These are phyloP conservation scores for Speleostelium caveatum DNA, from an alignment of 78 protist genomes.

Conservation along the genomic window DNA sequence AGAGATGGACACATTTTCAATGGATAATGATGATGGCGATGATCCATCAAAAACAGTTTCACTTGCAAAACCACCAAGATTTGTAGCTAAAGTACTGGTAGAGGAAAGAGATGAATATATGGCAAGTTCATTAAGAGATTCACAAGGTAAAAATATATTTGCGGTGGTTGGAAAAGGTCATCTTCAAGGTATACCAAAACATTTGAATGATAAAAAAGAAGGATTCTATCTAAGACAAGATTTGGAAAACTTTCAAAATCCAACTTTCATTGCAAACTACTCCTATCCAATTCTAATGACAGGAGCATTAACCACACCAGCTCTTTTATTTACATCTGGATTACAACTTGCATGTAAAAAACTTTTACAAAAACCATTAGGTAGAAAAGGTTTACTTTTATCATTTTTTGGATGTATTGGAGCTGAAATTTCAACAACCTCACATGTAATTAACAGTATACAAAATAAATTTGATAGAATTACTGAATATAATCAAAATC, in stretches of 20 bases:
- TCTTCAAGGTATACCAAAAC: slow-evolving; percentile 31
- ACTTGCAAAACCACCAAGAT: background rate
- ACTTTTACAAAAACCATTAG: too few relatives aligned
- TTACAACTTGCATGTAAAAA: too few relatives aligned
- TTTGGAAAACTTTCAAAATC: slow-evolving; percentile 6
- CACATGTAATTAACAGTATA: too few relatives aligned
- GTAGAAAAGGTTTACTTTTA: too few relatives aligned
- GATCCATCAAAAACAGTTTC: background rate
- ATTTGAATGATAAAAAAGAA: slow-evolving; percentile 8
- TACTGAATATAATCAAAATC: too few relatives aligned
- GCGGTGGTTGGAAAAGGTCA: slow-evolving; percentile 69
- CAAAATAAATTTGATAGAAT: background rate
- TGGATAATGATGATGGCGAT: background rate
- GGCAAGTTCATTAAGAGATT: slow-evolving; percentile 55
- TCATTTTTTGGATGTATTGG: too few relatives aligned
- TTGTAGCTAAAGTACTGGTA: background rate
- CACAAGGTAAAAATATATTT: slow-evolving; percentile 21
- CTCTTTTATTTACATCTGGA: too few relatives aligned
- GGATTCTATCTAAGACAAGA: slow-evolving; percentile 32
- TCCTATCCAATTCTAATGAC: slow-evolving; percentile 28
- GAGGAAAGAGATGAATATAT: slow-evolving; percentile 54
- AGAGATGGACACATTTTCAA: background rate
- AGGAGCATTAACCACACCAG: background rate
- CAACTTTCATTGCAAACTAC: slow-evolving; percentile 6
- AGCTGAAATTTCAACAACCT: too few relatives aligned